phyloP scores from a whole-genome alignment of 2,329 filamentous ascomycete genomes.

The Clarireedia monteithiana region DNA sequence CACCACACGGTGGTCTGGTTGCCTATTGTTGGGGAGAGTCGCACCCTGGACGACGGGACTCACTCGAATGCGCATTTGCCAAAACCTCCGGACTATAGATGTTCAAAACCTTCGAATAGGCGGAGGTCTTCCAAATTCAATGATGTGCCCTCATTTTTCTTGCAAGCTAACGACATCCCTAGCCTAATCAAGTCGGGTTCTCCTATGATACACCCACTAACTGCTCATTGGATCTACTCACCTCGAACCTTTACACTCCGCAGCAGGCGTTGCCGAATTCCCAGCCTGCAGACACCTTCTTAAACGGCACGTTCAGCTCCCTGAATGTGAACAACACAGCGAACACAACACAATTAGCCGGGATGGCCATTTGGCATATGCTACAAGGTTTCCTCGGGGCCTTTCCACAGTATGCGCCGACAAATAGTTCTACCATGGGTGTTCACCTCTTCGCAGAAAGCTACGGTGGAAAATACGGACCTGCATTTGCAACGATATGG shows the following conservation, averaged over 20 bases:
- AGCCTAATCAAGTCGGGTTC: constrained; percentile 65
- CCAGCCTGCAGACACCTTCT: constrained; percentile 30
- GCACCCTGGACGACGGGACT: too few species aligned
- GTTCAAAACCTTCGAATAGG: neutral
- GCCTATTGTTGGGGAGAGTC: neutral
- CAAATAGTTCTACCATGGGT: constrained; percentile 45
- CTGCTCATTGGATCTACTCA: constrained; percentile 45
- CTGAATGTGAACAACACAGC: constrained; percentile 37
- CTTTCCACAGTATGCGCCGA: constrained; percentile 46
- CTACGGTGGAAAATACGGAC: constrained; percentile 64
- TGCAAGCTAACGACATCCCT: constrained; percentile 25
- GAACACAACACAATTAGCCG: constrained; percentile 44
- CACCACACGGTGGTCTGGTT: neutral
- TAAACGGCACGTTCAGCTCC: constrained; percentile 61
- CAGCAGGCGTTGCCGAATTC: constrained; percentile 28
- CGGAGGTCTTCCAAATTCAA: neutral
- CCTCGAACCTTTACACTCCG: constrained; percentile 33
- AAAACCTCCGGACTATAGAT: too few species aligned
- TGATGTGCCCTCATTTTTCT: neutral
- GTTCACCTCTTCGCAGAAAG: constrained; percentile 63
- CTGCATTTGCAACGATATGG: constrained; percentile 50
- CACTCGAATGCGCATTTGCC: too few species aligned
- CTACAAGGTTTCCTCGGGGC: constrained; percentile 51
- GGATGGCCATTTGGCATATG: constrained; percentile 51
- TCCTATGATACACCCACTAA: constrained; percentile 59